Evolutionary conservation across 2,329 filamentous ascomycete genomes (phyloP), one percentile per base, ranked within the genome.

Genomic region (Gyromitra esculenta): DNA sequence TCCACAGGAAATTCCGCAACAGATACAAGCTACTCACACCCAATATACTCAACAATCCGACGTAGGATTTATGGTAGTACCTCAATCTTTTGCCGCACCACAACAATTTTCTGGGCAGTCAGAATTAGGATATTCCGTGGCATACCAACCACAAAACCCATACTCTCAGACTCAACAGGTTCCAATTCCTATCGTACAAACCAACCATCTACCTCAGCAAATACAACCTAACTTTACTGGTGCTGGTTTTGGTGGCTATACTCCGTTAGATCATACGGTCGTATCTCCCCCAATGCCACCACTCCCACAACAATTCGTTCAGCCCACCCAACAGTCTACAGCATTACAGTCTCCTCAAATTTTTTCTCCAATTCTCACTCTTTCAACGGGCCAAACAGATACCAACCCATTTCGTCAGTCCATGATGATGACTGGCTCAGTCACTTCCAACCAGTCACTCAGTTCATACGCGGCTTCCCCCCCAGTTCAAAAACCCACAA

Each of bases 361-460:
- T 11, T 56, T 72, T 52, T 65, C 73, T n/a, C 81, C 81, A 82
- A 73, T 84, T 84, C 77, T 86, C 84, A 76, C 83, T 65, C 81
- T 86, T 78, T 84, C 85, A 83, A 81, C 85, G 83, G 31, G 86
- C 87, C 75, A 87, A 87, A 82, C 88, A 90, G 81, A 86, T 25
- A 97, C 94, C 6, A 99, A 99, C 82, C 96, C 96, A 0, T 99
- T 99, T 88, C 89, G 96, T 54, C 91, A 94, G 82, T 97, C 95
- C 0, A 95, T 95, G 90, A 86, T 97, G 85, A 87, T 87, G 85
- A 85, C 83, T 76, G 75, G 75, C 5, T 74, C 77, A n/a, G 75
- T 64, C 25, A 57, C 77, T 54, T 45, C 76, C 1, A 66, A 75
- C 71, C 39, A 76, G 65, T 69, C 77, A 57, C 43, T 73, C 67